These are phyloP conservation scores for Penicillium griseofulvum DNA, from an alignment of 2,329 filamentous ascomycete species.

Conservation along the genomic window DNA sequence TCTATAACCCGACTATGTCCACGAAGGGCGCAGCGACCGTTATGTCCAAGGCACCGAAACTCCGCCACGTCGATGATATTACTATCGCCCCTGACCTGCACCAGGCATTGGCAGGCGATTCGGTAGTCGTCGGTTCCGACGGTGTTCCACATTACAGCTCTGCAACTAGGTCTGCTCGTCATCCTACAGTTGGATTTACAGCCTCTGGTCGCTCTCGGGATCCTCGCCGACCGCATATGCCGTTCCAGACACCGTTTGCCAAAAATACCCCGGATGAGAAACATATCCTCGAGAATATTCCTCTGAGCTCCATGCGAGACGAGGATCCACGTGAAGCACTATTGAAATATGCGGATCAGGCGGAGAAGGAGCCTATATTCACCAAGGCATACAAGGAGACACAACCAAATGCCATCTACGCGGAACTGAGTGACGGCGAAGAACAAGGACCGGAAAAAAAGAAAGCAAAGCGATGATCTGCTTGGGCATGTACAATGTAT, in stretches of 20 bases:
- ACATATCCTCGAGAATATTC: constrained; percentile 84
- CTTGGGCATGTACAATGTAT: neutral
- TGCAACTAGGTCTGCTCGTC: constrained; percentile 58
- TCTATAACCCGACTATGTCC: constrained; percentile 87
- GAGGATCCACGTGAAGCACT: constrained; percentile 93
- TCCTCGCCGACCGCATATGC: constrained; percentile 80
- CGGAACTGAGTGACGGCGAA: constrained; percentile 80
- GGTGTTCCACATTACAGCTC: constrained; percentile 75
- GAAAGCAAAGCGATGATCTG: constrained; percentile 38
- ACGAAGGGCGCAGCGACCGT: constrained; percentile 78
- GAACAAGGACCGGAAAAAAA: constrained; percentile 68
- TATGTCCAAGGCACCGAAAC: constrained; percentile 91
- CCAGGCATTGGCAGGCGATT: constrained; percentile 77
- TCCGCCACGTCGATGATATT: constrained; percentile 92
- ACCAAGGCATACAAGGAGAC: constrained; percentile 91
- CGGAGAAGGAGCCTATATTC: constrained; percentile 89
- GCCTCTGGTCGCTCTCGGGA: constrained; percentile 74
- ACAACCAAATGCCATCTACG: constrained; percentile 89
- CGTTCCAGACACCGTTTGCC: constrained; percentile 81
- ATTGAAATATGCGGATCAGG: constrained; percentile 90
- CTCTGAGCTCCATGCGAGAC: constrained; percentile 87
- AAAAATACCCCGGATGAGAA: constrained; percentile 87
- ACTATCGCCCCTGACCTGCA: constrained; percentile 83
- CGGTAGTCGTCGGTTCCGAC: constrained; percentile 67
- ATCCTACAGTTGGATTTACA: constrained; percentile 71